Base-by-base conservation (phyloP, 306 rosid species). In the Dalbergia oliveri region DNA sequence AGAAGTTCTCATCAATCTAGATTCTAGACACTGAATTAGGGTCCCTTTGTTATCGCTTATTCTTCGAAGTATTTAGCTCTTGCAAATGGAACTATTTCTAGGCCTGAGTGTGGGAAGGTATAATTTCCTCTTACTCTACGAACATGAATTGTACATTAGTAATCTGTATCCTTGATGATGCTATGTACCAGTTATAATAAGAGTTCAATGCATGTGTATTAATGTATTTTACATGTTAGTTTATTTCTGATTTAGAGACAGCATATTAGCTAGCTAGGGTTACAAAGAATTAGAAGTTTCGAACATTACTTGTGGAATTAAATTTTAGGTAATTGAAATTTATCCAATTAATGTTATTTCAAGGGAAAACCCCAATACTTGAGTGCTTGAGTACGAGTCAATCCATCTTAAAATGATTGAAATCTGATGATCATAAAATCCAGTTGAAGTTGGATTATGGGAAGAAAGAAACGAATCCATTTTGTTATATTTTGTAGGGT, bases 121-220 rank as follows among this genome's bases (percentile, higher is more conserved):
- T 72, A 45, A 33, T 21, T 3, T 7, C 77, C 41, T 80, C 47
- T 65, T 78, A 37, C 74, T 57, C 69, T 14, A 21, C 82, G 66
- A 35, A 37, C 59, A 19, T 33, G 31, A 85, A 68, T 65, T 82
- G 84, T 86, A 73, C 66, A 79, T 79, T 78, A 72, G 59, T 78
- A 47, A 3, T 78, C 8, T 56, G 6, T 73, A 51, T 56, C 79
- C 44, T 49, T 54, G 35, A 9, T 51, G 13, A 34, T 72, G 31
- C 11, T 11, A 44, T 50, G 53, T 64, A 72, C 33, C 62, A 34
- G 65, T 54, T 44, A 26, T 26, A 64, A 44, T 82, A 50, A 64
- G 69, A 65, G 75, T 56, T 76, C 31, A 49, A 60, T 74, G 50
- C 45, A 9, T 11, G 19, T 72, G 70, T 65, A 12, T 37, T 37